A percentile compares a stretch with the other conserved stretches of the same genome.
These are phyloP conservation scores for Biscogniauxia marginata DNA, from an alignment of 2,329 filamentous ascomycete species.

Conservation along the genomic window DNA sequence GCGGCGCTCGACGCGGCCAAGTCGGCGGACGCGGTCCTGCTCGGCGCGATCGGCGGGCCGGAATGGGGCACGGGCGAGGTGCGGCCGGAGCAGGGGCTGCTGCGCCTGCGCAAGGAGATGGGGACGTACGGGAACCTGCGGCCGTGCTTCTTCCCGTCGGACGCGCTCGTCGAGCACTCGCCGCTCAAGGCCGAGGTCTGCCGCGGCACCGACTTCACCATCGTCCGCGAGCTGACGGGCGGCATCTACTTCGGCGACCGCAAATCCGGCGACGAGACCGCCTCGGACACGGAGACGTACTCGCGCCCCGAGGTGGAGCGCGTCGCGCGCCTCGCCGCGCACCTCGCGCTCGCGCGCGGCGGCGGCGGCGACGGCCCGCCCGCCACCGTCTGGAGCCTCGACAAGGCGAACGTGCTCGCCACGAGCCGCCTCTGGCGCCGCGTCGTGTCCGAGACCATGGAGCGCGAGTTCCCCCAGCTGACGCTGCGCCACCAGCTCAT, in stretches of 20 bases:
- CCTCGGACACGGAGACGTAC: constrained; percentile 86
- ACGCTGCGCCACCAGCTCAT: constrained; percentile 87
- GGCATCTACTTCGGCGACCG: constrained; percentile 96
- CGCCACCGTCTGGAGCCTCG: constrained; percentile 78
- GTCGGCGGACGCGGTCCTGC: constrained; percentile 81
- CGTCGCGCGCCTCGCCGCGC: constrained; percentile 76
- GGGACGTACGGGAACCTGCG: constrained; percentile 92
- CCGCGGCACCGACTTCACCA: constrained; percentile 85
- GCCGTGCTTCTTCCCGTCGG: constrained; percentile 92
- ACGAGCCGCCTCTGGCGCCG: constrained; percentile 88
- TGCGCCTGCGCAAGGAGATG: constrained; percentile 90
- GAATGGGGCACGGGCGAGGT: constrained; percentile 90
- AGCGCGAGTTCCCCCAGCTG: constrained; percentile 83
- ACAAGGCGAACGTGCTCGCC: constrained; percentile 96
- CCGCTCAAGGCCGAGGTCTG: constrained; percentile 85
- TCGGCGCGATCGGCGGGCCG: constrained; percentile 93
- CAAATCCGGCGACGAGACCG: constrained; percentile 69
- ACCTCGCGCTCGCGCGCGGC: constrained; percentile 75
- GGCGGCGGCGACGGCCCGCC: too few species aligned
- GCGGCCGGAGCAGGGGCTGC: constrained; percentile 88
- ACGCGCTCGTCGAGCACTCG: constrained; percentile 77
- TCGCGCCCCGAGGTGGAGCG: constrained; percentile 82
- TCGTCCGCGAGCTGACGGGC: constrained; percentile 87
- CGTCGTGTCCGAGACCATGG: constrained; percentile 80
- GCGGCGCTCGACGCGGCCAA: constrained; percentile 81